Percentiles rank a stretch among this genome's conserved stretches.
These are phyloP conservation scores for Aureobasidium pullulans DNA, from an alignment of 2,329 filamentous ascomycete species.

Conservation along the genomic window DNA sequence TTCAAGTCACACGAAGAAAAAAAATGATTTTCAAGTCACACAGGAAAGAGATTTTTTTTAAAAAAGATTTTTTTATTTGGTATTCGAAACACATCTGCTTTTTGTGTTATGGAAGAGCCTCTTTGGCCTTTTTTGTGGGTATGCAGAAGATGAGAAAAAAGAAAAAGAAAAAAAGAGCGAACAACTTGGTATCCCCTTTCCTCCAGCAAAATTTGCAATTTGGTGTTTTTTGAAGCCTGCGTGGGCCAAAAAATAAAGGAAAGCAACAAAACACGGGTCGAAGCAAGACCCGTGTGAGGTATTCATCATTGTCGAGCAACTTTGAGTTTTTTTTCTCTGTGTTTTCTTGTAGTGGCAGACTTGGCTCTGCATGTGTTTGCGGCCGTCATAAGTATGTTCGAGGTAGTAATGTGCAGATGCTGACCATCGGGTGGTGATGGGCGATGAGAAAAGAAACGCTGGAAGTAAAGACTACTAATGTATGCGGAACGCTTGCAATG, in stretches of 20 bases:
- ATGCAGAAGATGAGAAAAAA: background rate
- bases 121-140: background rate
- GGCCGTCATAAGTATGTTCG: constrained; percentile 14
- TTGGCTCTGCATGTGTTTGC: background rate
- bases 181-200: background rate
- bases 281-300: constrained; percentile 1
- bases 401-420: constrained; percentile 11
- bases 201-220: background rate
- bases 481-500: constrained; percentile 20
- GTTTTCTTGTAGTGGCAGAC: background rate
- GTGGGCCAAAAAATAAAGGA: background rate
- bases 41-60: background rate
- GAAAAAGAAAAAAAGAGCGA: background rate
- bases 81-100: constrained; percentile 10
- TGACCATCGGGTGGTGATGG: constrained; percentile 3
- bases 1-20: background rate
- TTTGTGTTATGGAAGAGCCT: background rate
- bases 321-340: background rate
- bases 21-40: background rate
- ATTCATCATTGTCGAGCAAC: background rate
- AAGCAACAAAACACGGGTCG: background rate
- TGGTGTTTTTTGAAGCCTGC: background rate
- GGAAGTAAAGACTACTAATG: constrained; percentile 2
- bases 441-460: constrained; percentile 10
- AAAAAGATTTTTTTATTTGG: background rate